A percentile compares a stretch with the other conserved stretches of the same genome.
Conservation (phyloP, 176 grass and related monocot species). For the Oryza brachyantha region DNA sequence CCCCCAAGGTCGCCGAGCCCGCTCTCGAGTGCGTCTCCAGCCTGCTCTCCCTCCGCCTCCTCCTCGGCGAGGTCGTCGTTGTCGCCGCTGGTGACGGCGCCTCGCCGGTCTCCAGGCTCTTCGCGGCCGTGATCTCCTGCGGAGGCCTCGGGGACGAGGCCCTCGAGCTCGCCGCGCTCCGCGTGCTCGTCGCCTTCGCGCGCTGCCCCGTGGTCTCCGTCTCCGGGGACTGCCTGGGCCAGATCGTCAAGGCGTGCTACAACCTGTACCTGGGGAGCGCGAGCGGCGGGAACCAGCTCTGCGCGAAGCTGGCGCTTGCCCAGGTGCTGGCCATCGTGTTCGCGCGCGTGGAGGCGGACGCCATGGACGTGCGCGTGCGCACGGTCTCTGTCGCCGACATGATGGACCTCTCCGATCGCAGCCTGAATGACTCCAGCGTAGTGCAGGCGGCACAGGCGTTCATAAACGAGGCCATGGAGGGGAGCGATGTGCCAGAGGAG, state of each 20-base stretch:
- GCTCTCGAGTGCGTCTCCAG: conserved; percentile 69
- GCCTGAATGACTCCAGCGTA: conserved; percentile 88
- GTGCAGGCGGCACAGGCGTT: conserved; percentile 78
- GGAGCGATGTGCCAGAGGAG: conserved; percentile 39
- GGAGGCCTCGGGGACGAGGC: conserved; percentile 59
- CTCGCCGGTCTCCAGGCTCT: conserved; percentile 50
- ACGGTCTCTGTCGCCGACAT: conserved; percentile 78
- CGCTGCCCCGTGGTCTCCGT: conserved; percentile 54
- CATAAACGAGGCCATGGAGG: conserved; percentile 90
- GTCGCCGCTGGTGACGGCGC: conserved; percentile 29
- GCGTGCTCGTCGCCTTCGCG: conserved; percentile 73
- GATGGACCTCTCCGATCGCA: conserved; percentile 96
- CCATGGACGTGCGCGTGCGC: conserved; percentile 58
- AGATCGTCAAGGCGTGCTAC: conserved; percentile 75
- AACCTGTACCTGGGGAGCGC: conserved; percentile 90
- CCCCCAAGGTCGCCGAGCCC: conserved; percentile 73
- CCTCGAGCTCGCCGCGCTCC: conserved; percentile 70
- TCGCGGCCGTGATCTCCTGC: conserved; percentile 49
- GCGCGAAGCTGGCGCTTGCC: conserved; percentile 89
- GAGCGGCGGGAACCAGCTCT: conserved; percentile 81
- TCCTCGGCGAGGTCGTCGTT: conserved; percentile 69
- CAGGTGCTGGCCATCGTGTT: conserved; percentile 70
- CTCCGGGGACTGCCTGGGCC: conserved; percentile 66
- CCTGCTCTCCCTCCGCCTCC: conserved; percentile 64
- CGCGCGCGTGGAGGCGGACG: conserved; percentile 57